Conservation (phyloP, 1,284 basidiomycete species). For the Tilletia walkeri region DNA sequence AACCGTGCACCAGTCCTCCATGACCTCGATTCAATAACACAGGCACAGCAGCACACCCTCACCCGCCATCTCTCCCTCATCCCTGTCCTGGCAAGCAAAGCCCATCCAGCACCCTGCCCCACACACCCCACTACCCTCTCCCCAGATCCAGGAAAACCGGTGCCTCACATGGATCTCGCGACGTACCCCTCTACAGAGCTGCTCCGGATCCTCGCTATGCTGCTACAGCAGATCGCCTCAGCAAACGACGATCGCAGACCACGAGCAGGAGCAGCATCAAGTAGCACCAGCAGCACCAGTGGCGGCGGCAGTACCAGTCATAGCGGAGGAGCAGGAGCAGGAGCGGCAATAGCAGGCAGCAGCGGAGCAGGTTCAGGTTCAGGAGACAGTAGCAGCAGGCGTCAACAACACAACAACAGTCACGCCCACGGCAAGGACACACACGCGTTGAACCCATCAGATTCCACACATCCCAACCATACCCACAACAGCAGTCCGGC, state of each 20-base stretch:
- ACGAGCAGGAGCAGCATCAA: background rate
- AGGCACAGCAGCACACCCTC: too few species aligned
- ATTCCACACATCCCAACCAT: background rate
- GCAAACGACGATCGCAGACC: slow-evolving; percentile 70
- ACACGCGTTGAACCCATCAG: background rate
- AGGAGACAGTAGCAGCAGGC: too few species aligned
- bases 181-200: slow-evolving; percentile 66
- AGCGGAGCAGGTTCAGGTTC: too few species aligned
- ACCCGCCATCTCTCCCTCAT: too few species aligned
- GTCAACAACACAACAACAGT: background rate
- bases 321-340: background rate
- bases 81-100: too few species aligned
- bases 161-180: slow-evolving; percentile 61
- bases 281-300: background rate
- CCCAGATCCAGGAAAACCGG: background rate
- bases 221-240: slow-evolving; percentile 86
- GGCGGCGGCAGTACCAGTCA: background rate
- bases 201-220: slow-evolving; percentile 79
- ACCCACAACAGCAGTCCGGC: background rate
- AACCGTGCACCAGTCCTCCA: too few species aligned
- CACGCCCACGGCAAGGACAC: slow-evolving; percentile 2
- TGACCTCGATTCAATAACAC: too few species aligned
- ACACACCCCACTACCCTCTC: too few species aligned
- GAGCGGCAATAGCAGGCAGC: too few species aligned
- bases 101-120: too few species aligned